Evolutionary conservation across 2,329 filamentous ascomycete genomes (phyloP).

Genomic region (Fusarium proliferatum): DNA sequence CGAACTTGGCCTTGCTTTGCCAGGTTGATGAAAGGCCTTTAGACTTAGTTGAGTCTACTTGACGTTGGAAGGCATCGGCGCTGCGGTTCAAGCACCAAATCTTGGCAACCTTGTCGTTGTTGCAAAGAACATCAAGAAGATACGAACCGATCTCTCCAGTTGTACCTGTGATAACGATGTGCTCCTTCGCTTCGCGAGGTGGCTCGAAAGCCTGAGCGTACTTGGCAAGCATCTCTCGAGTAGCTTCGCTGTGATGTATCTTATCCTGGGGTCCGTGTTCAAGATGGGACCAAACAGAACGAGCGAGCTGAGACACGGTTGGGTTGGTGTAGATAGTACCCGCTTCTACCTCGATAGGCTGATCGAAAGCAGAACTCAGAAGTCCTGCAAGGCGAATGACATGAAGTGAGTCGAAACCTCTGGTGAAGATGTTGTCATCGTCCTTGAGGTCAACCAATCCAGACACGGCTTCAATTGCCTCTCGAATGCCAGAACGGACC

Average conservation of each 20-base stretch:
- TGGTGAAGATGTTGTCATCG: background rate
- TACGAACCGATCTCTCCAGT: background rate
- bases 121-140: background rate
- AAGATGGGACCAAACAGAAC: background rate
- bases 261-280: background rate
- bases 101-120: background rate
- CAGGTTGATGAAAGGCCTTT: background rate
- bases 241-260: background rate
- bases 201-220: background rate
- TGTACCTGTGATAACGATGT: background rate
- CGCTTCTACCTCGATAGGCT: accelerated
- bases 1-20: background rate
- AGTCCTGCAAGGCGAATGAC: background rate
- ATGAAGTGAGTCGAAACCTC: background rate
- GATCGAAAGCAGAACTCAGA: background rate
- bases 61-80: background rate
- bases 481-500: background rate
- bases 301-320: background rate
- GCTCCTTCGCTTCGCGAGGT: background rate
- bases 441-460: background rate
- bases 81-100: background rate
- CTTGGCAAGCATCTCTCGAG: background rate
- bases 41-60: background rate
- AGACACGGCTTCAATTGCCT: background rate
- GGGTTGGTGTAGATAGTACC: background rate